These are phyloP conservation scores for Aspergillus niger DNA, from an alignment of 2,329 filamentous ascomycete genomes.

Conservation along the genomic window DNA sequence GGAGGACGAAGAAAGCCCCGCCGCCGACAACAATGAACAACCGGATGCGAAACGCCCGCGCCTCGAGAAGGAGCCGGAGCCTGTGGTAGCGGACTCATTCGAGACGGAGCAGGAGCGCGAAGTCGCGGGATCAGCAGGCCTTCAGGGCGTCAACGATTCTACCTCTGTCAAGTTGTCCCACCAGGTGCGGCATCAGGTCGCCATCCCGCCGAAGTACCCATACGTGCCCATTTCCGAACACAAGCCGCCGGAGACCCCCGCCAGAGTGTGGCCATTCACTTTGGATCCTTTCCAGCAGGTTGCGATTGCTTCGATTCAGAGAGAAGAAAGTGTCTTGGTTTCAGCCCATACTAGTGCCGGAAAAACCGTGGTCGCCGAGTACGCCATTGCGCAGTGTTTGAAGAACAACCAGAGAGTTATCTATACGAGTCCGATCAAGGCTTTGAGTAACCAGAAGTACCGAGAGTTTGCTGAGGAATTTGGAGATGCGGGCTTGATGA, in stretches of 20 bases:
- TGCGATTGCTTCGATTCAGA: conserved; percentile 90
- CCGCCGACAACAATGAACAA: conserved; percentile 35
- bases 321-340: conserved; percentile 93
- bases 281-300: conserved; percentile 97
- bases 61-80: conserved; percentile 65
- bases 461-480: conserved; percentile 95
- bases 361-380: conserved; percentile 97
- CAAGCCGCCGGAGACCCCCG: conserved; percentile 83
- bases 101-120: conserved; percentile 93
- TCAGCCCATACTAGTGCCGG: conserved; percentile 97
- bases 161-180: conserved; percentile 78
- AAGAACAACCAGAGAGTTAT: conserved; percentile 98
- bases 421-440: conserved; percentile 99
- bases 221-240: conserved; percentile 95
- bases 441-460: conserved; percentile 97
- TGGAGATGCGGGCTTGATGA: conserved; percentile 97
- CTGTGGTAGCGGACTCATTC: conserved; percentile 89
- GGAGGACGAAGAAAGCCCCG: conserved; percentile 21
- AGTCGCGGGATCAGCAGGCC: conserved; percentile 75
- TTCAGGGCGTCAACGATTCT: conserved; percentile 63
- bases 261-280: conserved; percentile 81
- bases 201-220: conserved; percentile 88
- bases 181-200: conserved; percentile 98
- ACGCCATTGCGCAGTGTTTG: conserved; percentile 94
- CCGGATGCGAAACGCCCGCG: conserved; percentile 52